These are phyloP conservation scores for Vaccinium vitisidaea DNA, from an alignment of 148 eudicot species.

Conservation along the genomic window DNA sequence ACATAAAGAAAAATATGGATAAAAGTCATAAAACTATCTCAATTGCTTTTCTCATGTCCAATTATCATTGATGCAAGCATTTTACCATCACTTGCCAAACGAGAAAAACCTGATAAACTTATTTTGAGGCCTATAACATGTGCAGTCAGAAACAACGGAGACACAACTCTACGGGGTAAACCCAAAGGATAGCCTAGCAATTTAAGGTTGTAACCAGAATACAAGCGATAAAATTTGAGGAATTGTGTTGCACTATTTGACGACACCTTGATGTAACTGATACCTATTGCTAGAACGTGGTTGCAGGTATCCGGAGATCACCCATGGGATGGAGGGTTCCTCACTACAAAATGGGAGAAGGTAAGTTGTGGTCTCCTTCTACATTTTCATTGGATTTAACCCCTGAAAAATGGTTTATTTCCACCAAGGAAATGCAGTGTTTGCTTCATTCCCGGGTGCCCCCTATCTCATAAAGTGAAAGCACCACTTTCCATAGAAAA, in stretches of 20 bases:
- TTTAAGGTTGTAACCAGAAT: not conserved
- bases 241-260: not conserved
- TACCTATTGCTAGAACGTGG: not conserved
- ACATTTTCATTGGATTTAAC: not conserved
- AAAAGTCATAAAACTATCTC: not conserved
- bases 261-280: not conserved
- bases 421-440: not conserved
- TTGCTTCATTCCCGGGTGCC: not conserved
- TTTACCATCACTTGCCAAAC: not conserved
- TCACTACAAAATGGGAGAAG: not conserved
- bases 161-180: not conserved
- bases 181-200: not conserved
- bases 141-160: not conserved
- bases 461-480: not conserved
- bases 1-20: not conserved
- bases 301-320: not conserved
- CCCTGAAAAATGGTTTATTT: not conserved
- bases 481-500: slow-evolving; percentile 8
- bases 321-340: not conserved
- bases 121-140: not conserved
- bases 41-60: not conserved
- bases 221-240: not conserved
- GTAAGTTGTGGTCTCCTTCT: slow-evolving; percentile 10
- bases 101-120: slow-evolving; percentile 3
- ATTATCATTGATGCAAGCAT: not conserved